Evolutionary conservation across 176 grass and related monocot genomes (phyloP), one percentile per base, ranked within the genome.

Genomic region (Hyparrhenia diplandra): DNA sequence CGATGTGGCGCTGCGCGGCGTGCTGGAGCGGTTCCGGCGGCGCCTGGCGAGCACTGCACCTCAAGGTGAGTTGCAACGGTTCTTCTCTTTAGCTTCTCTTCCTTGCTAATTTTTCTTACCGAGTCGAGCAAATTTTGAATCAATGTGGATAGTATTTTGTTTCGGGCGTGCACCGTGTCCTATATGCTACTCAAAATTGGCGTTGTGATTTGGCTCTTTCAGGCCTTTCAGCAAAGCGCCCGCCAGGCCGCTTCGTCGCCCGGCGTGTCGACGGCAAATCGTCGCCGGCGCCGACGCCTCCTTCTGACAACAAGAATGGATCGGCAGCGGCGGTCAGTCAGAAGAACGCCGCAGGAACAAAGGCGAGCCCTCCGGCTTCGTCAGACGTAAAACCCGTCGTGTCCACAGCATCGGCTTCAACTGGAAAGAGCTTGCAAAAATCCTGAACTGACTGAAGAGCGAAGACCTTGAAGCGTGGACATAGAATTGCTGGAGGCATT

Each of bases 1-100:
- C 1, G 92, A 98, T 27, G 76, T 98, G 46, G 90, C 88, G 5
- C 73, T 98, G 23, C 30, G 41, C 5, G 81, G 95, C 75, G 85
- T 92, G 54, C 57, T 98, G 13, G 45, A 64, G 69, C 80, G 87
- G 67, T 89, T 94, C 76, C 72, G 82, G 43, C 35, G 72, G 39
- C 80, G 78, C 13, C 79, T 67, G 20, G 2, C 37, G 80, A 84
- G 79, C 69, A 10, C 39, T 32, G 30, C 62, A 2, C 74, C 13
- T 43, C 25, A 57, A 55, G 79, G 88, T 83, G 31, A 13, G 61
- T 79, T 17, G 40, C 77, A 25, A 18, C 45, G 3, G 24, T 61
- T 69, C 37, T 61, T 2, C n/a, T 49, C 1, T 9, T 1, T 16
- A 5, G 17, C 49, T 43, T 12, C 5, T 18, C 16, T 9, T 54